Evolutionary conservation across 2,329 filamentous ascomycete genomes (phyloP).

Genomic region (Hymenoscyphus linearis): DNA sequence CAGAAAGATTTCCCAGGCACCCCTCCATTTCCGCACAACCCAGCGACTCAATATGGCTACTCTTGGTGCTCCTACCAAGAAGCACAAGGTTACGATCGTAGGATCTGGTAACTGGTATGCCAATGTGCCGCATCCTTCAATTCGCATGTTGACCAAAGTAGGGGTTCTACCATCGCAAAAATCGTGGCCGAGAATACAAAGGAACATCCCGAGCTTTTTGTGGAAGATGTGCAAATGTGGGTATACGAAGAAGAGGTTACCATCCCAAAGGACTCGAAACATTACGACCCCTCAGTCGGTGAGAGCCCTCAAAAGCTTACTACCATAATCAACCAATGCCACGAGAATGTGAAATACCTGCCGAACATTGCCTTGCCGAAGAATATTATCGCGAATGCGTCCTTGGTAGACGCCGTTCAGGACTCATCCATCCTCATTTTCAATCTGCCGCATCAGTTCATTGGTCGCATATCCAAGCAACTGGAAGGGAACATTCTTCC

Average conservation of each 20-base stretch:
- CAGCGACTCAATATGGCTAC: constrained; percentile 30
- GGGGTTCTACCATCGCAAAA: constrained; percentile 96
- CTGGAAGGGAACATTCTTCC: constrained; percentile 85
- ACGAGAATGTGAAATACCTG: constrained; percentile 98
- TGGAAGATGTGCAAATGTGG: constrained; percentile 95
- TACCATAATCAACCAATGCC: constrained; percentile 78
- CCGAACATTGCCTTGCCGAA: constrained; percentile 76
- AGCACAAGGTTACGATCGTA: constrained; percentile 89
- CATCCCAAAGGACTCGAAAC: constrained; percentile 63
- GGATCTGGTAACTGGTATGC: constrained; percentile 92
- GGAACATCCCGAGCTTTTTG: constrained; percentile 73
- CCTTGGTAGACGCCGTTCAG: constrained; percentile 72
- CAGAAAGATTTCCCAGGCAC: constrained; percentile 18
- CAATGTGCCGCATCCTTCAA: neutral
- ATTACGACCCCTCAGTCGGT: constrained; percentile 59
- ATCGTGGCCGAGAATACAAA: constrained; percentile 90
- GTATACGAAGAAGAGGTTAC: constrained; percentile 90
- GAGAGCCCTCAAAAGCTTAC: constrained; percentile 81
- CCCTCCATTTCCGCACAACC: constrained; percentile 16
- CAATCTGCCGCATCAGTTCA: constrained; percentile 96
- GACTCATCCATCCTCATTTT: constrained; percentile 88
- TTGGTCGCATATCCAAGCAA: constrained; percentile 76
- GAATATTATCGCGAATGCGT: constrained; percentile 82
- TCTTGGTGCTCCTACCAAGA: constrained; percentile 52
- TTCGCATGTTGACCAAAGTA: constrained; percentile 33